Conservation (phyloP, 129 eudicot genomes). For the Deinandra increscens region DNA sequence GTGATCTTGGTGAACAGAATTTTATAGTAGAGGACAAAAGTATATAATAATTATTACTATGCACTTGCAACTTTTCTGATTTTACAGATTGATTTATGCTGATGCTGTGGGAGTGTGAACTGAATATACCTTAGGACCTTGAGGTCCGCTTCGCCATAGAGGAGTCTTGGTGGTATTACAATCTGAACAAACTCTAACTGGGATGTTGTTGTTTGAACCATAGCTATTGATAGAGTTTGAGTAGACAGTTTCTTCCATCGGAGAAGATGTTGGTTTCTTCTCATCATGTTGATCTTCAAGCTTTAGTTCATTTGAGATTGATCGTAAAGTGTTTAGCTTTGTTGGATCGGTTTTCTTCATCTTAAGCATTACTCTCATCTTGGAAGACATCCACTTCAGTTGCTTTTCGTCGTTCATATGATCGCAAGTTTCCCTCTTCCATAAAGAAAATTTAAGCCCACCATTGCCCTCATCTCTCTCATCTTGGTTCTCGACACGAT, state of each 20-base stretch:
- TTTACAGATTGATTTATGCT: no score
- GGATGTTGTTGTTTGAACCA: conserved; percentile 30
- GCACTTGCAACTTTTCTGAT: not conserved
- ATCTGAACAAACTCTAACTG: conserved; percentile 86
- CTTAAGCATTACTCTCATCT: conserved; percentile 64
- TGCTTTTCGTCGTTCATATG: conserved; percentile 36
- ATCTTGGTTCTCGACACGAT: conserved; percentile 25
- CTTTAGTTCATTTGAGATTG: conserved; percentile 10
- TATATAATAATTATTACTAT: no score
- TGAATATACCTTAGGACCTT: conserved; percentile 78
- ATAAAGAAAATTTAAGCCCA: conserved; percentile 54
- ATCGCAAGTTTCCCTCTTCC: conserved; percentile 49
- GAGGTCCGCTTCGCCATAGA: conserved; percentile 96
- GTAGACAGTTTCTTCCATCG: conserved; percentile 47
- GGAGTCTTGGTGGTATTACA: conserved; percentile 92
- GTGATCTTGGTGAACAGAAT: not conserved
- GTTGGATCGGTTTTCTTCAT: conserved; percentile 51
- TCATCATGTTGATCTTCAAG: conserved; percentile 33
- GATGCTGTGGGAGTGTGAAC: not conserved
- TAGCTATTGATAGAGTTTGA: conserved; percentile 41
- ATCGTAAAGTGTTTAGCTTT: conserved; percentile 10
- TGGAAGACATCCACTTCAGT: conserved; percentile 67
- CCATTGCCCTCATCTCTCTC: conserved; percentile 19
- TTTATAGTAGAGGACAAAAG: not conserved
- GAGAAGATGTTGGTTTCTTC: conserved; percentile 35